These are phyloP conservation scores for Salix suchowensis DNA, from an alignment of 345 rosid species.

Conservation along the genomic window DNA sequence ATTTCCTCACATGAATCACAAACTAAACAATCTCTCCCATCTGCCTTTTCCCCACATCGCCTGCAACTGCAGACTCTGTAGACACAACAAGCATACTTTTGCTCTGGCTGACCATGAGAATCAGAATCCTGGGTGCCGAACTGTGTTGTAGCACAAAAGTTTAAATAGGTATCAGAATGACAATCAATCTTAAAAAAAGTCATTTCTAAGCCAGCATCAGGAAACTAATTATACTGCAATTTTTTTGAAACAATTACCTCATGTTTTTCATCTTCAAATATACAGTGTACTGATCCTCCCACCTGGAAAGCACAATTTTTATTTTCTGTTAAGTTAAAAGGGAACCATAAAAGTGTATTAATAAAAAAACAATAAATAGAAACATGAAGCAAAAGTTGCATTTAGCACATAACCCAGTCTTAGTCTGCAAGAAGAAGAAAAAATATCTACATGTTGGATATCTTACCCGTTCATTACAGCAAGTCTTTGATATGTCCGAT, in stretches of 20 bases:
- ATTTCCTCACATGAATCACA: constrained; percentile 88
- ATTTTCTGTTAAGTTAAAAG: neutral
- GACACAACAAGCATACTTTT: constrained; percentile 28
- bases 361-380: neutral
- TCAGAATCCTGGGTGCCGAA: constrained; percentile 29
- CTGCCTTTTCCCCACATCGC: constrained; percentile 64
- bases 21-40: constrained; percentile 55
- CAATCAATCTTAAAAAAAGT: neutral
- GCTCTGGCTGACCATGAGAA: constrained; percentile 43
- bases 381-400: neutral
- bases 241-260: constrained; percentile 23
- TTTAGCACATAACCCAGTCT: neutral
- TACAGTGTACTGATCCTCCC: constrained; percentile 14
- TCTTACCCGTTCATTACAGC: constrained; percentile 57
- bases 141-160: constrained; percentile 32
- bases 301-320: constrained; percentile 16
- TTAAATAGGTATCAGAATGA: constrained; percentile 1
- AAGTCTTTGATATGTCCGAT: constrained; percentile 47
- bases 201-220: neutral
- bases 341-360: neutral
- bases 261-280: constrained; percentile 23
- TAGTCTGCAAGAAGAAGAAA: neutral
- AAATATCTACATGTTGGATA: neutral
- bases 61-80: constrained; percentile 46
- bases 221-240: neutral